Base-by-base conservation (phyloP, 2,329 filamentous ascomycete genomes). In the Didymella lethalis region DNA sequence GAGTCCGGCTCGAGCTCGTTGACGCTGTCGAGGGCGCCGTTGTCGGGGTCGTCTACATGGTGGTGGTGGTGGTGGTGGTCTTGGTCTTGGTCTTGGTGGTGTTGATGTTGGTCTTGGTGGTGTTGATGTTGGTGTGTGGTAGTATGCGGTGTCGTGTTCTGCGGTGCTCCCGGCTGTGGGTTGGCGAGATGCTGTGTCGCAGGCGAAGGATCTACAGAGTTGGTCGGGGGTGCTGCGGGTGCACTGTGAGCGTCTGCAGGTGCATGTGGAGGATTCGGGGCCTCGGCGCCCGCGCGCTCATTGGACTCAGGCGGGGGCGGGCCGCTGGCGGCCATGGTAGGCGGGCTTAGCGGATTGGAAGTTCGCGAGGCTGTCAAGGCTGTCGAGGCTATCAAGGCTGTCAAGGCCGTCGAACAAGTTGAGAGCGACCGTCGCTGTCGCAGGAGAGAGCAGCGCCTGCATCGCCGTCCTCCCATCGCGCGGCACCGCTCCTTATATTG, bases 1-100 rank as follows among this genome's bases (percentile, higher is more conserved):
- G 63, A 67, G 62, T 74, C 72, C 32, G 66, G 65, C 48, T 73
- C 70, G 48, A 75, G 69, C 18, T 71, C 65, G 18, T 68, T 66
- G 32, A 72, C 69, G 7, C 68, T 68, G 48, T 75, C 64, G 38
- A 70, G 63, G 45, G 63, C 62, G 56, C 63, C 63, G 40, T 43
- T 25, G 40, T 43, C 40, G 10, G n/a, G 20, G 11, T 43, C 16
- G 36, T 40, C 18, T 18, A 40, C 36, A 40, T 40, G 36, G 7
- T 38, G 34, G 12, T 34, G 32, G 32, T 16, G 12, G 12, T 34
- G 32, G 23, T 23, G 1, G 2, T 23, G 23, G 23, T 23, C 18
- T 18, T 18, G 18, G 18, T 18, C 18, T 18, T 18, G 18, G 18
- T 18, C 18, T 18, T 38, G 34, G 12, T 34, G 32, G 32, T 16